Evolutionary conservation across 257 asterid genomes (phyloP), one percentile per base, ranked within the genome.

Genomic region (Capsicum pubescens): DNA sequence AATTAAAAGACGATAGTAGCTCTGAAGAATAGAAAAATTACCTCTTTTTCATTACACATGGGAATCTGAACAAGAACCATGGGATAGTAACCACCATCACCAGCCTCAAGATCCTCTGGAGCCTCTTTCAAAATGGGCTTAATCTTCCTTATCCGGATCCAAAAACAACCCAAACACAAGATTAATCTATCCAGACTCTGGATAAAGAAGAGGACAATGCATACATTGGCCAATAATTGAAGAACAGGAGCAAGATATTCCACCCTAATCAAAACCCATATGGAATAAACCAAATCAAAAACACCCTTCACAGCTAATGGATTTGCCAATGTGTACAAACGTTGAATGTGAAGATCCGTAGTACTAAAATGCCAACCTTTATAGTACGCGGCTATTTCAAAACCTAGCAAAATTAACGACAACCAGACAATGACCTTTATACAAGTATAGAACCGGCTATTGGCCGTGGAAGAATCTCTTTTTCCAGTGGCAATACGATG

Each of bases 61-160:
- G 99, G 99, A 92, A 95, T 95, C 92, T 95, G 98, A 84, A 95
- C 98, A 85, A 95, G 85, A 59, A 95, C 98, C 99, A 94, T 94
- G 8, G 99, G 99, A 84, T 92, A 93, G 87, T 93, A 95, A 17
- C 92, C 97, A 82, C 76, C 91, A 71, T 86, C 89, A 35, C 97
- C 95, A 39, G 94, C 87, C 88, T 95, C 98, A 68, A 90, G 97
- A 94, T 95, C 97, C 84, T 19, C 63, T 44, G 74, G 80, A 81
- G 26, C 88, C 17, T 83, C 87, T 87, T 92, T 94, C 84, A 95
- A 87, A 79, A 91, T 82, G 2, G 98, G 99, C 83, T 89, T 94
- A 83, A 95, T 90, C 78, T 90, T 89, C 85, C 83, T 85, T 26
- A 91, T 48, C 76, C 89, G 89, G 83, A 95, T 92, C 98, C 98